A percentile compares a stretch with the other conserved stretches of the same genome.
phyloP scores from a whole-genome alignment of 306 rosid species.

The Styphnolobium japonicum region DNA sequence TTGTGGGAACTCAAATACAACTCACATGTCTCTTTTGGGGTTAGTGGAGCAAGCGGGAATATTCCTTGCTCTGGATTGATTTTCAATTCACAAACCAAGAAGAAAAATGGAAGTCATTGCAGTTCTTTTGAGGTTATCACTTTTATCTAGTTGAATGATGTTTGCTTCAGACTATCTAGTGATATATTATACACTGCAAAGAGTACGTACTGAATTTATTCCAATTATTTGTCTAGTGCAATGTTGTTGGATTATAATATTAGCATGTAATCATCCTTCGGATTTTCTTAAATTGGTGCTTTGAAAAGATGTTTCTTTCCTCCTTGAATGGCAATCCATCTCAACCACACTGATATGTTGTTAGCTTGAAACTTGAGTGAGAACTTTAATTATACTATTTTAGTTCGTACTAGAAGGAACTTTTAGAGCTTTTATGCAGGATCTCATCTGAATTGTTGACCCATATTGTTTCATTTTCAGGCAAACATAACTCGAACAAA shows the following conservation, averaged over 20 bases:
- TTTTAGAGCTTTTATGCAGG: conserved; percentile 13
- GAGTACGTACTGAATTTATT: neutral
- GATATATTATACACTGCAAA: neutral
- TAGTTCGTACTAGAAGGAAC: neutral
- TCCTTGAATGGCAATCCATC: neutral
- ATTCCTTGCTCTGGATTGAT: neutral
- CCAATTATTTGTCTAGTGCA: neutral
- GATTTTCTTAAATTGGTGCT: neutral
- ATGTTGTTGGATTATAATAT: neutral
- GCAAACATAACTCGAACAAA: conserved; percentile 93
- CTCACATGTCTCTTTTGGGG: neutral
- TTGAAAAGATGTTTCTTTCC: conserved; percentile 11
- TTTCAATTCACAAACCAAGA: neutral
- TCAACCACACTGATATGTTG: neutral
- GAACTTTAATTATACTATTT: neutral
- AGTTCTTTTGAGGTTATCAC: neutral
- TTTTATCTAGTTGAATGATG: neutral
- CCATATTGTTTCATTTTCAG: conserved; percentile 45
- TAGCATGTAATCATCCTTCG: neutral
- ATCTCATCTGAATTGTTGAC: conserved; percentile 11
- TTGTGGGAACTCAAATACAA: neutral
- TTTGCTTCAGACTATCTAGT: neutral
- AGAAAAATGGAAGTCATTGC: neutral
- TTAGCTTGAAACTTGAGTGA: conserved; percentile 20
- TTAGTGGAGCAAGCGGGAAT: neutral